Conservation (phyloP, 2,329 filamentous ascomycete genomes). For the Chaetomiaceae sp. region DNA sequence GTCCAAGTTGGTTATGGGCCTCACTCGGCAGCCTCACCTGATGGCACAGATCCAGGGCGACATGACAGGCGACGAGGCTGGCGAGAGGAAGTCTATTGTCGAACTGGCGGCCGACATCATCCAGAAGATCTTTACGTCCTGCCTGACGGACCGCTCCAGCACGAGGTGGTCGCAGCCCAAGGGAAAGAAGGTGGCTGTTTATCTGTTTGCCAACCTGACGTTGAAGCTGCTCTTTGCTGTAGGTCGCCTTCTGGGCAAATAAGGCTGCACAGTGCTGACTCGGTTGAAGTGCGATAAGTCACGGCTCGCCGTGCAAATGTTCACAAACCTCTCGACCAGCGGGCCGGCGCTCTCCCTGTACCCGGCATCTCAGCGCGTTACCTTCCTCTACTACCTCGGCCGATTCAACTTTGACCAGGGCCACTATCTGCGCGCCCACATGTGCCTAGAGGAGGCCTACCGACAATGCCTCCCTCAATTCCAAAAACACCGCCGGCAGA, state of each 20-base stretch:
- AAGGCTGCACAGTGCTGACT: conserved; percentile 1
- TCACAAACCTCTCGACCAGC: conserved; percentile 79
- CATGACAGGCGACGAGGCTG: conserved; percentile 52
- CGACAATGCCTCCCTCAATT: conserved; percentile 59
- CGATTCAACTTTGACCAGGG: conserved; percentile 83
- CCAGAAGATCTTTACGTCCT: conserved; percentile 86
- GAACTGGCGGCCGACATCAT: conserved; percentile 86
- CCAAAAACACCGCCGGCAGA: conserved; percentile 68
- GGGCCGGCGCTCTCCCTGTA: conserved; percentile 78
- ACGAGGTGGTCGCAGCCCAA: conserved; percentile 65
- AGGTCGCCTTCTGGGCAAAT: conserved; percentile 26
- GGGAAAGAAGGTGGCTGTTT: conserved; percentile 83
- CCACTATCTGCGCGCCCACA: conserved; percentile 72
- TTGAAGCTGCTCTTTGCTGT: conserved; percentile 83
- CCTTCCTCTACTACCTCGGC: conserved; percentile 91
- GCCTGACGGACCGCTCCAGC: conserved; percentile 73
- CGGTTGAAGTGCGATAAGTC: conserved; percentile 66
- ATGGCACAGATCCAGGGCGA: conserved; percentile 56
- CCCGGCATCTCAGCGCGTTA: conserved; percentile 80
- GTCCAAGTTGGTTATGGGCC: conserved; percentile 74
- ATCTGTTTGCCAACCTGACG: conserved; percentile 87
- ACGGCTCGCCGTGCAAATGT: conserved; percentile 79
- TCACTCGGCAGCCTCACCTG: conserved; percentile 76
- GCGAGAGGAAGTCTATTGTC: conserved; percentile 71
- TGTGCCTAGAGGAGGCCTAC: conserved; percentile 75